These are phyloP conservation scores for Lyophyllum atratum DNA, from an alignment of 768 basidiomycete genomes.

Conservation along the genomic window DNA sequence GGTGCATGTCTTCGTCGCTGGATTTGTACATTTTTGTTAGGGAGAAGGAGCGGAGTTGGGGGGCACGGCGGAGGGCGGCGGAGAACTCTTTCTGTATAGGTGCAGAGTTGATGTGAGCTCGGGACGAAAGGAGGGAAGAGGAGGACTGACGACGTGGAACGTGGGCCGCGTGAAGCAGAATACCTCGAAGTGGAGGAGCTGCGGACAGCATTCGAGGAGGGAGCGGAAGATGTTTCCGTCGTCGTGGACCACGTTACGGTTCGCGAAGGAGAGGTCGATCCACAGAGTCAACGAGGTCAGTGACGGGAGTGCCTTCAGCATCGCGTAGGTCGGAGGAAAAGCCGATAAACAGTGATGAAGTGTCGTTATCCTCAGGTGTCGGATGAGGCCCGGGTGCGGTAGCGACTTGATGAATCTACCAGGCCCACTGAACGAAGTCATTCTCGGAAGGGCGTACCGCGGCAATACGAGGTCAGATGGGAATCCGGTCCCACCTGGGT, in stretches of 20 bases:
- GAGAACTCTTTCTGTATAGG: slow-evolving; percentile 33
- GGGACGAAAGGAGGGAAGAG: not conserved
- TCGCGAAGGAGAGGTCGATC: slow-evolving; percentile 37
- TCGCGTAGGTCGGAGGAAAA: slow-evolving; percentile 32
- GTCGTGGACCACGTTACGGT: slow-evolving; percentile 25
- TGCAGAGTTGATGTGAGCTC: not conserved
- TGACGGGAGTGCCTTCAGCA: slow-evolving; percentile 28
- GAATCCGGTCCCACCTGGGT: slow-evolving; percentile 31
- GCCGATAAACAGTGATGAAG: slow-evolving; percentile 34
- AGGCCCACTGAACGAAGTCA: slow-evolving; percentile 34
- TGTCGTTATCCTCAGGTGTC: slow-evolving; percentile 30
- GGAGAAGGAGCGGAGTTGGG: slow-evolving; percentile 32
- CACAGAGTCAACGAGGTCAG: slow-evolving; percentile 32
- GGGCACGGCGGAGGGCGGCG: slow-evolving; percentile 25
- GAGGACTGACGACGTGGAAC: slow-evolving; percentile 33
- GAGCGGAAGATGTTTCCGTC: slow-evolving; percentile 29
- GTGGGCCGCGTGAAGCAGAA: slow-evolving; percentile 37
- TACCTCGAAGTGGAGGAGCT: slow-evolving; percentile 32
- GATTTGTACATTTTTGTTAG: slow-evolving; percentile 38
- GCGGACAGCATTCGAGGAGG: slow-evolving; percentile 31
- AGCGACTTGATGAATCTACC: slow-evolving; percentile 29
- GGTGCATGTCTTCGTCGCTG: slow-evolving; percentile 35
- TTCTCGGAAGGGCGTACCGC: slow-evolving; percentile 24
- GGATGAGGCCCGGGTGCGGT: slow-evolving; percentile 28
- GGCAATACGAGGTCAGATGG: slow-evolving; percentile 26